These are phyloP conservation scores for Citrus cavaleriei DNA, from an alignment of 345 rosid species.

Conservation along the genomic window DNA sequence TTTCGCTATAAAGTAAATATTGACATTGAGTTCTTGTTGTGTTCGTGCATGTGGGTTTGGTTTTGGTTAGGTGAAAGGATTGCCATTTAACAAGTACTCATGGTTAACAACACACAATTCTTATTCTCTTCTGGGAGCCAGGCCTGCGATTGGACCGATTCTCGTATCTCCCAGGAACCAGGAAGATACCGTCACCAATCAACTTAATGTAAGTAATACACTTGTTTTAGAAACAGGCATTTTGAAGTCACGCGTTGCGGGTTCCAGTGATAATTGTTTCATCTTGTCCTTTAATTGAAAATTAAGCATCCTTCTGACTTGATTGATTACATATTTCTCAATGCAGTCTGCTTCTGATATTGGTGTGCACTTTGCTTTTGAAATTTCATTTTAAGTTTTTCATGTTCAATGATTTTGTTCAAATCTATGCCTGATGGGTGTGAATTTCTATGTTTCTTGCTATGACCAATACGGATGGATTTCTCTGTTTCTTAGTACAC, in stretches of 20 bases:
- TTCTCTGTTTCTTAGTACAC: neutral
- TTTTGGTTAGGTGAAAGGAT: constrained; percentile 61
- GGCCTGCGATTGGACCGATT: constrained; percentile 42
- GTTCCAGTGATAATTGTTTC: neutral
- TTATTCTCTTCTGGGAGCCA: constrained; percentile 44
- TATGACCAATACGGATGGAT: neutral
- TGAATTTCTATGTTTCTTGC: neutral
- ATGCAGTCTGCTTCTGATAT: constrained; percentile 7
- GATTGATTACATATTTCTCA: neutral
- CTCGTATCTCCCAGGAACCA: constrained; percentile 65
- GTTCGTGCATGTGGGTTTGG: constrained; percentile 29
- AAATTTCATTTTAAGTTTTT: neutral
- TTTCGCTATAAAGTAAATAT: neutral
- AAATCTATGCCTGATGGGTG: neutral
- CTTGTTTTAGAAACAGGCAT: too few species aligned
- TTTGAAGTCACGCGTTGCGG: neutral
- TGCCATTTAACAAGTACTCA: constrained; percentile 82
- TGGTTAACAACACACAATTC: constrained; percentile 97
- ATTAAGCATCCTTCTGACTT: constrained; percentile 7
- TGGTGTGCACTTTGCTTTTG: neutral
- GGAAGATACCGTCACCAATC: constrained; percentile 76
- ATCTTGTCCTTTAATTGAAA: constrained; percentile 1
- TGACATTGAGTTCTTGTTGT: neutral
- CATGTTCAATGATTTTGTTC: neutral
- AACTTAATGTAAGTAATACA: constrained; percentile 54